phyloP scores from a whole-genome alignment of 768 basidiomycete species.

The Cyclocybe cylindracea region DNA sequence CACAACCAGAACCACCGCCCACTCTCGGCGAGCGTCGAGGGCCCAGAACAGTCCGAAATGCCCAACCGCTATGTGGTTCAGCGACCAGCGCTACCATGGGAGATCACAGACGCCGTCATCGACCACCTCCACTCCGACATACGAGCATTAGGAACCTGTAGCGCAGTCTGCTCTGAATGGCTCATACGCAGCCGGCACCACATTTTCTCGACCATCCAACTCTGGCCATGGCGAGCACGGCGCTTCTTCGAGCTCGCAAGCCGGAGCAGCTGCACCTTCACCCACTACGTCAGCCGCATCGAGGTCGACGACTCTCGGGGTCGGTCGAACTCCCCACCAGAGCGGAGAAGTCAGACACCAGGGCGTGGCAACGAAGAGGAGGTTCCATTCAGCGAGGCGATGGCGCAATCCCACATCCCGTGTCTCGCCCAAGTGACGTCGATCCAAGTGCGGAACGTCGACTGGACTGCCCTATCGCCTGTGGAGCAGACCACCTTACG shows the following conservation, averaged over 20 bases:
- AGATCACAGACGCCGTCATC: constrained; percentile 35
- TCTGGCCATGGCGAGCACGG: constrained; percentile 27
- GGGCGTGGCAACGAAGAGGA: background rate
- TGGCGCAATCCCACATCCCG: constrained; percentile 16
- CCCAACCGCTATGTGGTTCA: background rate
- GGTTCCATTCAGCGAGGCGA: constrained; percentile 14
- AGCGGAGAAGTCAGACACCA: background rate
- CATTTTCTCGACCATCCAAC: constrained; percentile 29
- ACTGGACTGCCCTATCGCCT: constrained; percentile 27
- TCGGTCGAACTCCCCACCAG: background rate
- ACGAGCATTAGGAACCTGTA: constrained; percentile 23
- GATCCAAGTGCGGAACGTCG: constrained; percentile 24
- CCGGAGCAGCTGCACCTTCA: constrained; percentile 24
- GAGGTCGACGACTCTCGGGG: constrained; percentile 22
- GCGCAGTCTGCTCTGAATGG: constrained; percentile 33
- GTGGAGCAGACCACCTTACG: constrained; percentile 17
- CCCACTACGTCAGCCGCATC: constrained; percentile 23
- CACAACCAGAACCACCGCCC: too few relatives aligned
- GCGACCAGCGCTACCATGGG: constrained; percentile 22
- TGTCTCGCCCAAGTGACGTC: constrained; percentile 19
- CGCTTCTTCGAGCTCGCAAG: constrained; percentile 23
- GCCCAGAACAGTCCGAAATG: too few relatives aligned
- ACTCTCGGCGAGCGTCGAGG: too few relatives aligned
- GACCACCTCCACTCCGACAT: constrained; percentile 30
- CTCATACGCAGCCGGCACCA: constrained; percentile 29